Base-by-base conservation (phyloP, 441 rosid species). In the Erodium trifolium region DNA sequence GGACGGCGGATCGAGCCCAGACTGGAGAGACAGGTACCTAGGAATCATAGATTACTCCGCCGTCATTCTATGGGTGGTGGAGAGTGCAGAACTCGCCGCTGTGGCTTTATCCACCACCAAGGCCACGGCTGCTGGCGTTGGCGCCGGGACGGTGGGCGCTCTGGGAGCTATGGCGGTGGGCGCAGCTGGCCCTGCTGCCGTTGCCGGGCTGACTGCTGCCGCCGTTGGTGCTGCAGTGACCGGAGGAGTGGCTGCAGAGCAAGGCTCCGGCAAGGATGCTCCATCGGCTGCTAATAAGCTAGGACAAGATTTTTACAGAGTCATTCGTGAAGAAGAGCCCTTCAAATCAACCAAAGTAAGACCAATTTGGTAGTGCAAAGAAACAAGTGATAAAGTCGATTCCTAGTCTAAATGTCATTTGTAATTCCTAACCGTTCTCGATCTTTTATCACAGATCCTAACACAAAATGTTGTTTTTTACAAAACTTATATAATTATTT, bases 331-430 rank as follows among this genome's bases (percentile, higher is more conserved):
- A 78, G 96, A 93, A 79, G 98, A 93, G 76, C 97, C 97, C 43
- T 93, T 93, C 76, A 90, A 85, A 77, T 93, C 97, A 62, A 90
- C 97, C 72, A 77, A 86, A 5, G 96, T 90, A 75, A 81, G 87
- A 59, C 2, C 17, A n/a, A 51, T 4, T 51, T 23, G 27, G 27
- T 23, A 23, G 2, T n/a, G n/a, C n/a, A n/a, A n/a, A n/a, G n/a
- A n/a, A n/a, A n/a, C n/a, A n/a, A n/a, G n/a, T n/a, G n/a, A n/a
- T n/a, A n/a, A n/a, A n/a, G n/a, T n/a, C n/a, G n/a, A n/a, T n/a
- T n/a, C n/a, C n/a, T n/a, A n/a, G n/a, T n/a, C n/a, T n/a, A n/a
- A n/a, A n/a, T n/a, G n/a, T n/a, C n/a, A n/a, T n/a, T n/a, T n/a
- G n/a, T n/a, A n/a, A n/a, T n/a, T n/a, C n/a, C n/a, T n/a, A n/a